These are phyloP conservation scores for Endogone sp. DNA, from an alignment of 192 early-diverging fungal species.

Conservation along the genomic window DNA sequence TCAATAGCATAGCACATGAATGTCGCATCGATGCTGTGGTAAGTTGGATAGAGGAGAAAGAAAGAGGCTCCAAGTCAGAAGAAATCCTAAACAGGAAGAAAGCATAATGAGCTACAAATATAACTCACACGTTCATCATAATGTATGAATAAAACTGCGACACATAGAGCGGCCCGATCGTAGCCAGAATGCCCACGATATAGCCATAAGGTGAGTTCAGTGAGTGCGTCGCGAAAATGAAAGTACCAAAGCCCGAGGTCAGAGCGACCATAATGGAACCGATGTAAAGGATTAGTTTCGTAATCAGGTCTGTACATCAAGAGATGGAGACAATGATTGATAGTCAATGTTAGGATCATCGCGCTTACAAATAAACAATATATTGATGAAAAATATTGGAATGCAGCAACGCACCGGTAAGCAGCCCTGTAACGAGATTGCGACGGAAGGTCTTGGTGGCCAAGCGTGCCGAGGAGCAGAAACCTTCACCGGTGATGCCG, in stretches of 20 bases:
- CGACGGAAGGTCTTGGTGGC: conserved; percentile 72
- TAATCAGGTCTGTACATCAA: conserved; percentile 38
- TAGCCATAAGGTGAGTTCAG: conserved; percentile 60
- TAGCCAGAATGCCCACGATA: conserved; percentile 55
- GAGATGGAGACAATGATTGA: not conserved
- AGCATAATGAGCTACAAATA: not conserved
- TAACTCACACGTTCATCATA: conserved; percentile 70
- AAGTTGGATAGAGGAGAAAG: not conserved
- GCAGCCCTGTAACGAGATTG: conserved; percentile 65
- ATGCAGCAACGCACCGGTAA: conserved; percentile 42
- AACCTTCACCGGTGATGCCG: conserved; percentile 66
- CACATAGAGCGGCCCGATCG: conserved; percentile 61
- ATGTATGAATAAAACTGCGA: conserved; percentile 64
- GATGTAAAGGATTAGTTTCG: conserved; percentile 53
- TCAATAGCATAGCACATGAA: conserved; percentile 82
- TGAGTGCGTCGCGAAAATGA: conserved; percentile 52
- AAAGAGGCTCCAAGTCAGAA: not conserved
- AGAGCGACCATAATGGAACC: conserved; percentile 54
- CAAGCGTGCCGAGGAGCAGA: conserved; percentile 46
- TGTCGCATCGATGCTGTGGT: conserved; percentile 64
- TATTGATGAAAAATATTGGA: not conserved
- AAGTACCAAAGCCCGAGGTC: conserved; percentile 51
- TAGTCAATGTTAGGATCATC: not conserved
- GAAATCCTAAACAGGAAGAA: conserved; percentile 3
- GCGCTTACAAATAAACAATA: not conserved